Evolutionary conservation across 2,329 filamentous ascomycete genomes (phyloP).

Genomic region (Pseudogymnoascus pannorum): DNA sequence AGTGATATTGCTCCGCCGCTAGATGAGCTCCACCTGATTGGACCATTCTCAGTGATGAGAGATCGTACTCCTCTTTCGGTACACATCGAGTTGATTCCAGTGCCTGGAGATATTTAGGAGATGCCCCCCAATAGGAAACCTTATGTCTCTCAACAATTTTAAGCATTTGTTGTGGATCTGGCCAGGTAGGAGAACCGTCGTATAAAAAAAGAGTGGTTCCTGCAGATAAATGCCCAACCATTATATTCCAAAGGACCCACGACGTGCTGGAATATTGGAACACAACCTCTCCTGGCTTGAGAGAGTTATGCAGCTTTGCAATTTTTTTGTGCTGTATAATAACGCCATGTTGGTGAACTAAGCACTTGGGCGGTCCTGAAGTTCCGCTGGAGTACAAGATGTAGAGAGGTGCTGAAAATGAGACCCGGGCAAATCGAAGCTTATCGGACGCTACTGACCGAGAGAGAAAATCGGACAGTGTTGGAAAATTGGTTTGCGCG

Average conservation of each 20-base stretch:
- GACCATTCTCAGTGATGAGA: slow-evolving; percentile 34
- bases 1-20: slow-evolving; percentile 36
- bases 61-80: slow-evolving; percentile 33
- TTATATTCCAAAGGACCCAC: slow-evolving; percentile 41
- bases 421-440: slow-evolving; percentile 9
- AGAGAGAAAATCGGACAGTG: slow-evolving; percentile 9
- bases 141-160: slow-evolving; percentile 31
- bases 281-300: slow-evolving; percentile 33
- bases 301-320: slow-evolving; percentile 36
- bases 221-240: slow-evolving; percentile 35
- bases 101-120: slow-evolving; percentile 38
- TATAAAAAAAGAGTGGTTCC: slow-evolving; percentile 37
- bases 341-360: slow-evolving; percentile 36
- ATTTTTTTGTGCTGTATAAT: slow-evolving; percentile 39
- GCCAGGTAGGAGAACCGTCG: slow-evolving; percentile 37
- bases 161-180: slow-evolving; percentile 31
- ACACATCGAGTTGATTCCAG: slow-evolving; percentile 29
- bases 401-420: slow-evolving; percentile 9
- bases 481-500: neutral
- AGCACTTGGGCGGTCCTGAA: slow-evolving; percentile 9
- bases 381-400: slow-evolving; percentile 12
- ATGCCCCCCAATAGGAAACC: slow-evolving; percentile 37
- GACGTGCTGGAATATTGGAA: slow-evolving; percentile 40
- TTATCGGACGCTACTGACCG: neutral
- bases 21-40: slow-evolving; percentile 39